Base-by-base conservation (phyloP, 805 yeast genomes). In the Monosporozyma yasuniensis region DNA sequence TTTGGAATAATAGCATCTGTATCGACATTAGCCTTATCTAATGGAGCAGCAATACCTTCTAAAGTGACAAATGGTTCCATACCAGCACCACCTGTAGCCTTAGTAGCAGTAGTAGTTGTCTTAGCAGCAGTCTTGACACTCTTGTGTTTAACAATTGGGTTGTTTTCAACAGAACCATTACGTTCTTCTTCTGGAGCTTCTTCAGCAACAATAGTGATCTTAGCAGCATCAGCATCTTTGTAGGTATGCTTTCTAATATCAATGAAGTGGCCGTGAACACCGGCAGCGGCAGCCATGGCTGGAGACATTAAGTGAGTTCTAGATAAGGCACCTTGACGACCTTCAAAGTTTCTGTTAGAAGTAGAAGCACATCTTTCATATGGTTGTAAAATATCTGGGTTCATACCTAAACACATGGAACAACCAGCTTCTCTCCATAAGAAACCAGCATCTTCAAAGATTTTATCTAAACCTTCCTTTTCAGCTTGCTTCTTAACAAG, bases 371-470 rank as follows among this genome's bases (percentile, higher is more conserved):
- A 93, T 72, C 99, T 83, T 72, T 93, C 99, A 64, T 84, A 80
- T 42, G 99, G 99, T 54, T 82, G 79, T 65, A 93, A 78, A 61
- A 93, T 91, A 74, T 93, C 99, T 43, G 98, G 97, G 73, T 93
- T 93, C 99, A 93, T 93, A 70, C 99, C 99, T 48, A 93, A 78
- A 75, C 99, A 93, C 99, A 93, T 93, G 41, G 98, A 91, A 73
- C 99, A 93, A 54, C 99, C 99, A 57, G 99, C 98, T 74, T 93
- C 99, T 75, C 99, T 85, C 99, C 99, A 93, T 60, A 86, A 90
- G 65, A 91, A 93, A 23, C 96, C 98, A 48, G 99, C 98, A 47
- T 81, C 88, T 62, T 74, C 80, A 63, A 93, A 93, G 52, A 93
- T 78, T 72, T 87, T 87, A 69, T 93, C 93, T 51, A 93, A 77